phyloP scores from a whole-genome alignment of 257 asterid species.

The Solanum phureja region DNA sequence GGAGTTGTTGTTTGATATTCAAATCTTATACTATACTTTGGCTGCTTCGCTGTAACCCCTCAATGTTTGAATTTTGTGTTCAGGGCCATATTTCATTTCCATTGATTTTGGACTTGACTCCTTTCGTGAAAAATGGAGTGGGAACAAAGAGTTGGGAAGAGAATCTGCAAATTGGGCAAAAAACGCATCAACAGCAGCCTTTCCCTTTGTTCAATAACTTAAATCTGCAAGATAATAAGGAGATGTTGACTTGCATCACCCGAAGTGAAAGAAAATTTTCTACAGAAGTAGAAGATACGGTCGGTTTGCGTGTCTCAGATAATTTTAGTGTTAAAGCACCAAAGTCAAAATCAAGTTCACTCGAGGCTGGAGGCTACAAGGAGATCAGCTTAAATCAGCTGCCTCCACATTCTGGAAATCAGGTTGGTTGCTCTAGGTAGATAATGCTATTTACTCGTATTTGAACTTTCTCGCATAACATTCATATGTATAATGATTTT shows the following conservation, averaged over 20 bases:
- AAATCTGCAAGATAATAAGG: constrained; percentile 18
- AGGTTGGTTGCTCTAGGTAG: constrained; percentile 11
- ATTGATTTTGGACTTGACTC: constrained; percentile 45
- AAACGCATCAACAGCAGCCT: constrained; percentile 10
- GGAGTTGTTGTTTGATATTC: neutral
- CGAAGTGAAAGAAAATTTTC: constrained; percentile 1
- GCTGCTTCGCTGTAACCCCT: neutral
- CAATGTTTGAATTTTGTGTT: neutral
- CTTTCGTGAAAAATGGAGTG: constrained; percentile 34
- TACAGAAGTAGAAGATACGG: constrained; percentile 9
- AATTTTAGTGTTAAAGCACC: constrained; percentile 5
- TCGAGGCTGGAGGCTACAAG: neutral
- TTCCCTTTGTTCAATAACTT: constrained; percentile 21
- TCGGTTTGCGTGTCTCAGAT: neutral
- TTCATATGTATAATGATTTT: neutral
- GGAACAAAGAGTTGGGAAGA: constrained; percentile 31
- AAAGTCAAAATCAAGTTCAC: constrained; percentile 1
- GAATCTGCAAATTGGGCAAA: constrained; percentile 7
- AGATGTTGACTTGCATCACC: constrained; percentile 7
- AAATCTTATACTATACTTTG: neutral
- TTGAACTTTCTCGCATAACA: neutral
- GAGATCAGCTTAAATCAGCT: constrained; percentile 1
- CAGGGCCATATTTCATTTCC: constrained; percentile 84
- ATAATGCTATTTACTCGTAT: neutral
- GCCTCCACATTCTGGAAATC: neutral